Evolutionary conservation across 2,329 filamentous ascomycete genomes (phyloP).

Genomic region (Leptographium lundbergii): DNA sequence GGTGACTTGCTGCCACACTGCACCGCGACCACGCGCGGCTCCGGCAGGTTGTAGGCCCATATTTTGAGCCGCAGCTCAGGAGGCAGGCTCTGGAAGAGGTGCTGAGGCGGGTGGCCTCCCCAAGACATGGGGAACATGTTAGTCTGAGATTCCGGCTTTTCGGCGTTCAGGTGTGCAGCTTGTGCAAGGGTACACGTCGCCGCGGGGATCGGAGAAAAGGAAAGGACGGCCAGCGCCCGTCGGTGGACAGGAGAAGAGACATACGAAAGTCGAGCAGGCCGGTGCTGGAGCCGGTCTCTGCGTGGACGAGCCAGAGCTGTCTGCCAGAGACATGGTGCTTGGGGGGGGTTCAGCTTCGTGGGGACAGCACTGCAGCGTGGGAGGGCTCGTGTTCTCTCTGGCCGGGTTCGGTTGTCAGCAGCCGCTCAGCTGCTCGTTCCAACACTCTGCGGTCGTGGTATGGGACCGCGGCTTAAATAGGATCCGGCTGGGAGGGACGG

Average conservation of each 20-base stretch:
- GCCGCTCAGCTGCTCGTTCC: not conserved
- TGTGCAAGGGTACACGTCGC: not conserved
- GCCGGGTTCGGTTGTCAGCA: too few species aligned
- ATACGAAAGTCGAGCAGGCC: not conserved
- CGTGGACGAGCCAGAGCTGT: not conserved
- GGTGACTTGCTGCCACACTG: slow-evolving; percentile 16
- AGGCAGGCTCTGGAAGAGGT: slow-evolving; percentile 29
- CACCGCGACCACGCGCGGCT: slow-evolving; percentile 29
- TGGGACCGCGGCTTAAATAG: not conserved
- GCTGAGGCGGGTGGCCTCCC: slow-evolving; percentile 17
- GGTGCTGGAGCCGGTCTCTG: not conserved
- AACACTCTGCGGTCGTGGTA: not conserved
- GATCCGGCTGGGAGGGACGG: not conserved
- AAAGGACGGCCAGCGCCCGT: not conserved
- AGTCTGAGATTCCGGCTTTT: too few species aligned
- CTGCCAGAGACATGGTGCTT: not conserved
- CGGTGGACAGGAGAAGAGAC: not conserved
- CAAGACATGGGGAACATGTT: not conserved
- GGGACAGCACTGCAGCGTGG: too few species aligned
- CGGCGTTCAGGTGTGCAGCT: too few species aligned
- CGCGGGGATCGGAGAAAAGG: not conserved
- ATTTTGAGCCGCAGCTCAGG: slow-evolving; percentile 34
- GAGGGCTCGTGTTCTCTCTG: not conserved
- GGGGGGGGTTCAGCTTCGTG: too few species aligned
- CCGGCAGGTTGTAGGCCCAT: slow-evolving; percentile 31